Evolutionary conservation across 2,329 filamentous ascomycete species (phyloP), one percentile per base, ranked within the genome.

Genomic region (Aplosporella prunicola): DNA sequence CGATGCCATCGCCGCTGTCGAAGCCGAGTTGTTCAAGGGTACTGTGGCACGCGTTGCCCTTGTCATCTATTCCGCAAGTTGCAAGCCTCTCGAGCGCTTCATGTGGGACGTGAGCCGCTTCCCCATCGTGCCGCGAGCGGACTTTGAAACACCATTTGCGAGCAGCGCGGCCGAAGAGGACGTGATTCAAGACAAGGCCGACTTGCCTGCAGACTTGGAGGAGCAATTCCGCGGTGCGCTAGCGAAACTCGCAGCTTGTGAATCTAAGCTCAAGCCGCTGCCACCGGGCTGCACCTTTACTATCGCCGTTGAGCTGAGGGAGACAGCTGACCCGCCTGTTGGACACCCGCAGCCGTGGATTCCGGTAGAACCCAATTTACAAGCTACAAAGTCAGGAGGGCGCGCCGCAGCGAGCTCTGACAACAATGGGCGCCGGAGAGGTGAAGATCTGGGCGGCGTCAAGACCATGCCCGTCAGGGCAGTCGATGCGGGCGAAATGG

Each of bases 1-100:
- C 53, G 82, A 91, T 56, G 85, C 87, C 47, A 74, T 91, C 27
- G 66, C 77, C 44, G 81, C 85, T 23, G 74, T 87, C 15, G 69
- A 75, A 42, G 68, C 66, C 3, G 81, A 93, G 62, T 69, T 94
- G 23, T 69, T 82, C 32, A 35, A 45, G 3, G 68, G 71, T 46
- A 65, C 62, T 39, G 70, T 77, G 23, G 64, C 69, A 20, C 63
- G 64, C 37, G 67, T 78, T 44, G 70, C 63, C 42, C 64, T 78
- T 23, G 72, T 77, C 32, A 67, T 78, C 40, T 72, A 69, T 55
- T 66, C 32, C 4, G 51, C 53, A 9, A 45, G 45, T 41, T 63
- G 66, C 41, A 68, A 70, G 41, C 67, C 74, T 23, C 62, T 76
- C 43, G 75, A 78, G 52, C 65, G 73, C 45, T 77, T 71, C 60